Conservation (phyloP, 73 alveolate genomes). For the Loxodes magnus region DNA sequence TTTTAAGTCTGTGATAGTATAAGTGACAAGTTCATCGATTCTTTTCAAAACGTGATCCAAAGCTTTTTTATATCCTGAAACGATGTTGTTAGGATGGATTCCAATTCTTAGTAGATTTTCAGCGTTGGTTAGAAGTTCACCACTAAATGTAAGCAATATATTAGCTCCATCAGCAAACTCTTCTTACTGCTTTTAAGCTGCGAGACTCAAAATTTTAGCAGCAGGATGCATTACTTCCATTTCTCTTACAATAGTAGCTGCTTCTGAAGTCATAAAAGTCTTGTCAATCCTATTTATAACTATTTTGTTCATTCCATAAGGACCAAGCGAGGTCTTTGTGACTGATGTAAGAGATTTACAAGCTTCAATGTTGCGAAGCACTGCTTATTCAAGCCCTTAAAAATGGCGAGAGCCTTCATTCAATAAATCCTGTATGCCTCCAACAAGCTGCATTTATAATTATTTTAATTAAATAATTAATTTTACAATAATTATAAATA, state of each 20-base stretch:
- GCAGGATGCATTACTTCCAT: constrained; percentile 98
- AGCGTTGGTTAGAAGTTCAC: constrained; percentile 94
- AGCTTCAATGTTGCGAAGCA: constrained; percentile 92
- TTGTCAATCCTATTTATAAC: constrained; percentile 93
- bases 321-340: constrained; percentile 97
- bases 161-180: constrained; percentile 96
- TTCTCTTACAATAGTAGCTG: constrained; percentile 84
- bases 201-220: constrained; percentile 91
- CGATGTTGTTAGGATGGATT: constrained; percentile 85
- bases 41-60: constrained; percentile 65
- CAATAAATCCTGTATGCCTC: constrained; percentile 7
- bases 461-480: background rate
- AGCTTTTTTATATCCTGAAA: constrained; percentile 93
- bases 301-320: constrained; percentile 89
- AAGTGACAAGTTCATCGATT: constrained; percentile 54
- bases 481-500: no score
- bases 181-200: constrained; percentile 89
- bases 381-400: constrained; percentile 92
- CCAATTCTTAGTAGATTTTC: constrained; percentile 88
- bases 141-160: constrained; percentile 88
- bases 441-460: constrained; percentile 7
- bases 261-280: constrained; percentile 93
- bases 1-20: constrained; percentile 58
- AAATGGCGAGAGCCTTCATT: constrained; percentile 80
- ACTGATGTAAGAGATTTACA: constrained; percentile 83